These are phyloP conservation scores for Penicillium atrosanguineum DNA, from an alignment of 495 filamentous ascomycete genomes.

Conservation along the genomic window DNA sequence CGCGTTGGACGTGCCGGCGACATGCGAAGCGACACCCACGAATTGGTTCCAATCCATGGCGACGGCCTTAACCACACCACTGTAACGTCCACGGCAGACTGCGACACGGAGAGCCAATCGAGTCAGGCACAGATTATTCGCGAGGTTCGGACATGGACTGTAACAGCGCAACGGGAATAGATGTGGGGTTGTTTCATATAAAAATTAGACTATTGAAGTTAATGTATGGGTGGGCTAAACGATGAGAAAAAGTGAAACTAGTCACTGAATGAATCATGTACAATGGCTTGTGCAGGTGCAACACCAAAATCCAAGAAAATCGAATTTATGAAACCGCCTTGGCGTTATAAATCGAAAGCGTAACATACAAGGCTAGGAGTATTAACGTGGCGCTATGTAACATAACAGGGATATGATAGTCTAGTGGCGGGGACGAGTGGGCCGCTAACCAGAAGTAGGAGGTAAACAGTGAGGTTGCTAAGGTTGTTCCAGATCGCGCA, in stretches of 20 bases:
- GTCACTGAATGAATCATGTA: not conserved
- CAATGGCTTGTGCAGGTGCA: not conserved
- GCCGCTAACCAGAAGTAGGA: not conserved
- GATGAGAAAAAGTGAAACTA: not conserved
- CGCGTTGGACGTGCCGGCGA: slow-evolving; percentile 4
- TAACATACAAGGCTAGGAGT: not conserved
- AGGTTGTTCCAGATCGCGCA: not conserved
- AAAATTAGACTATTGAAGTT: not conserved
- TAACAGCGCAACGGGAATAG: slow-evolving; percentile 14
- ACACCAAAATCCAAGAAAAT: not conserved
- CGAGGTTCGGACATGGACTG: slow-evolving; percentile 22
- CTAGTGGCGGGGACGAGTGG: not conserved
- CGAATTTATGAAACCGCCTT: not conserved
- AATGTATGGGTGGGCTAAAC: not conserved
- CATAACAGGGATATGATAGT: slow-evolving; percentile 1
- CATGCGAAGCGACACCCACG: slow-evolving; percentile 16
- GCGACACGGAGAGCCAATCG: slow-evolving; percentile 28
- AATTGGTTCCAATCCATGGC: slow-evolving; percentile 13
- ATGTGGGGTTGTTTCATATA: not conserved
- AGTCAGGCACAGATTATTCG: slow-evolving; percentile 34
- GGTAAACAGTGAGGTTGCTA: not conserved
- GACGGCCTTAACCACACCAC: slow-evolving; percentile 6
- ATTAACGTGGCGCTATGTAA: slow-evolving; percentile 3
- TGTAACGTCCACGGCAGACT: slow-evolving; percentile 19
- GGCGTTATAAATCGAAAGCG: not conserved